Evolutionary conservation across 1,284 basidiomycete species (phyloP).

Genomic region (Leccinum pachyderme): DNA sequence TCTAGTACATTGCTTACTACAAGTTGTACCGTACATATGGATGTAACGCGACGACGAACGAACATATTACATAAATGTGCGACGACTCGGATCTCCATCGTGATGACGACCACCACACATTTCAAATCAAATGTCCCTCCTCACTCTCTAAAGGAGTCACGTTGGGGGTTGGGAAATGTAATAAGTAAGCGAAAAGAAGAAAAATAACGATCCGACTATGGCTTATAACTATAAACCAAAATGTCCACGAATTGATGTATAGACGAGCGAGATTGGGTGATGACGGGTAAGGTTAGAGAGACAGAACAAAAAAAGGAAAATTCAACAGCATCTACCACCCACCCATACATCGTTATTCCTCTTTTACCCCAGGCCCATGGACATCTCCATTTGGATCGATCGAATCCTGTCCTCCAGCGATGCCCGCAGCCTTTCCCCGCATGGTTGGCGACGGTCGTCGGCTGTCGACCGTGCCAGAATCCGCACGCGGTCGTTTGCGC

Average conservation of each 20-base stretch:
- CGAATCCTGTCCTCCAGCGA: constrained; percentile 7
- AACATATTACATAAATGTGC: not conserved
- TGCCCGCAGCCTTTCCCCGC: constrained; percentile 12
- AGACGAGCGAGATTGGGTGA: not conserved
- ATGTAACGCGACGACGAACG: not conserved
- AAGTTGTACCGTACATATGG: not conserved
- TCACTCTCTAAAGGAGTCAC: not conserved
- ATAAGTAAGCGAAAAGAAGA: not conserved
- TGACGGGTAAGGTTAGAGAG: not conserved
- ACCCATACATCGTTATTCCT: constrained; percentile 15
- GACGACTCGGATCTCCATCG: not conserved
- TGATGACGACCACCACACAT: not conserved
- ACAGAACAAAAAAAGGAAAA: not conserved
- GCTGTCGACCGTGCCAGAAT: constrained; percentile 19
- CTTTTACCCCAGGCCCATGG: constrained; percentile 23
- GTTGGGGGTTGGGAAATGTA: not conserved
- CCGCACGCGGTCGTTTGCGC: constrained; percentile 30
- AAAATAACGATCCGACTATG: not conserved
- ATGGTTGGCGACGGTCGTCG: constrained; percentile 24
- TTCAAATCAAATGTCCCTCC: not conserved
- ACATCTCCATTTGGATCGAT: constrained; percentile 15
- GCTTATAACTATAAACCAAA: not conserved
- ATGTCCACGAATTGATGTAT: not conserved
- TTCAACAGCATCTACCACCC: not conserved
- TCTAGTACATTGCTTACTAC: not conserved